Evolutionary conservation across 768 basidiomycete genomes (phyloP).

Genomic region (Plicaturopsis crispa): DNA sequence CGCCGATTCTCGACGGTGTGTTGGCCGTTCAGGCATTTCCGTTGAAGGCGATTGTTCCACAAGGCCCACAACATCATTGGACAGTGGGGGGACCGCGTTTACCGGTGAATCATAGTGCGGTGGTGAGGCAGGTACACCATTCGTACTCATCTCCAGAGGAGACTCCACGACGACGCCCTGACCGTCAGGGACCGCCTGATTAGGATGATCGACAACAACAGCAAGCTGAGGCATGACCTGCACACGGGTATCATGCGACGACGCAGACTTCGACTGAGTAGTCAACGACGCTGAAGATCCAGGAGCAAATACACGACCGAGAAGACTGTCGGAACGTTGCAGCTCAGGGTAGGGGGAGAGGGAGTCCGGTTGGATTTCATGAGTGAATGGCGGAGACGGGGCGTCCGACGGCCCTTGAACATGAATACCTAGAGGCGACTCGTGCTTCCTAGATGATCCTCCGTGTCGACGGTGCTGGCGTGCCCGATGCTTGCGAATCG

Average conservation of each 20-base stretch:
- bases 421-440: neutral
- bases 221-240: neutral
- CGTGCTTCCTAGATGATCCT: neutral
- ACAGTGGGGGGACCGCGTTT: neutral
- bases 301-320: constrained; percentile 17
- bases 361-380: constrained; percentile 14
- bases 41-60: neutral
- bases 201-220: neutral
- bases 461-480: neutral
- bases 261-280: neutral
- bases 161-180: neutral
- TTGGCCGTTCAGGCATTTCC: neutral
- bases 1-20: neutral
- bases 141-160: too few relatives aligned
- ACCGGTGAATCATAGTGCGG: too few relatives aligned
- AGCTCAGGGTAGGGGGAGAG: constrained; percentile 6
- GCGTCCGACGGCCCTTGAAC: neutral
- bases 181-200: neutral
- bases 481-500: constrained; percentile 20
- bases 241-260: neutral
- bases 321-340: constrained; percentile 18
- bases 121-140: too few relatives aligned
- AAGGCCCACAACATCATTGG: neutral
- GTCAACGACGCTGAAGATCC: neutral
- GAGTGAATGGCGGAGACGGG: neutral